Evolutionary conservation across 805 yeast species (phyloP), one percentile per base, ranked within the genome.

Genomic region (Candida pini): DNA sequence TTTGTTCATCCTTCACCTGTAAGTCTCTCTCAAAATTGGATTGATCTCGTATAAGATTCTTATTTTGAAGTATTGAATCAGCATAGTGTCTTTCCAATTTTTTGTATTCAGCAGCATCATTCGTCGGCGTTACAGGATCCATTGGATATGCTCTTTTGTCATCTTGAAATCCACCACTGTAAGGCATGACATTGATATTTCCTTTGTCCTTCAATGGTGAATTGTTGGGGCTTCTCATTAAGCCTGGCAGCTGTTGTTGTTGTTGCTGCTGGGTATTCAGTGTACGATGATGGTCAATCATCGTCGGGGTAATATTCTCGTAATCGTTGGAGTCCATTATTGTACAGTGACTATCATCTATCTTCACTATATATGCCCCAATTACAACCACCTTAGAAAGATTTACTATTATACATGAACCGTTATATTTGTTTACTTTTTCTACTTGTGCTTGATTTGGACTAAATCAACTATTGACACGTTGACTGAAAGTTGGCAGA

Each of bases 1-100:
- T 21, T 18, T 51, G 53, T 29, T 45, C 44, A 29, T 59, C 62
- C 32, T 55, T 60, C 9, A 35, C 15, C 18, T 41, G 32, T 5
- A 67, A 30, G 23, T 63, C 69, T 24, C 43, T 30, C 32, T 63
- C 66, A 9, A 62, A 41, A 30, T 54, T 47, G 36, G 64, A 68
- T 35, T 54, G 52, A 27, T 64, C 68, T n/a, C 50, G 49, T 10
- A 49, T 42, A 4, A 58, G 41, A 16, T 53, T 51, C 30, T 59
- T 58, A 14, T 53, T 51, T 9, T 49, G 44, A 9, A 58, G 44
- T 24, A 53, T 36, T 2, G 54, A 38, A 39, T 59, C 62, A 10
- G 60, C 59, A 25, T 47, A 49, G 21, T 41, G 39, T 31, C 63
- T 41, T 36, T 60, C 62, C 14, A 56, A 34, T 24, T 38, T 43